Evolutionary conservation across 1,284 basidiomycete species (phyloP), one percentile per base, ranked within the genome.

Genomic region (Cutaneotrichosporon mucoides): DNA sequence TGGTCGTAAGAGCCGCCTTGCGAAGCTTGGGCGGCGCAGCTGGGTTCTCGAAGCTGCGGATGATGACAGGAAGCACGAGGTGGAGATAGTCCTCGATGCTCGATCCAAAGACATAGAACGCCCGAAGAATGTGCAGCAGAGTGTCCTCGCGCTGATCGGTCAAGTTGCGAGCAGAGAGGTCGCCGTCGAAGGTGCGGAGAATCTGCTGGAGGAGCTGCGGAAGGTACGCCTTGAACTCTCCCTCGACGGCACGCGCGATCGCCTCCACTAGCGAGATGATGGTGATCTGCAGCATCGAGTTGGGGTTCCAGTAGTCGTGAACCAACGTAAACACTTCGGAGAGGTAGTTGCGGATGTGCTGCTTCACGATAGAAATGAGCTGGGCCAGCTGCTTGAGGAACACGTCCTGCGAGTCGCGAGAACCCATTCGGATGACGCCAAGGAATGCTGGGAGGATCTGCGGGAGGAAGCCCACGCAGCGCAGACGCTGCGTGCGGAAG

Each of bases 51-150:
- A 94, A 94, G 4, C 92, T 87, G 72, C 87, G 88, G 60, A 98
- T 89, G 62, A 99, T 92, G 64, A 95, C 88, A 0, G 96, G 96
- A 55, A 99, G 89, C 62, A 99, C 89, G 38, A 99, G 86, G 76
- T 98, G 95, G 16, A 99, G 83, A 76, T 98, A 99, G 75, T 99
- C 96, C 76, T 99, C 96, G 60, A 99, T 89, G 75, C 94, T 98
- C 5, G 90, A 84, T 2, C 96, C 96, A 69, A 99, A 98, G 1
- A 93, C 92, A 66, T 91, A 84, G 75, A 98, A 92, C 0, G 95
- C 92, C 67, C 92, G 71, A 15, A 81, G 70, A 48, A 79, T 76
- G 64, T 82, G 91, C 52, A 99, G 88, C 46, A 99, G 88, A 68
- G 95, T 95, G 75, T 89, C 88, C 69, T 95, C 88, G n/a, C 86